Conservation (phyloP, 1,284 basidiomycete species). For the Paramarasmius palmivorus region DNA sequence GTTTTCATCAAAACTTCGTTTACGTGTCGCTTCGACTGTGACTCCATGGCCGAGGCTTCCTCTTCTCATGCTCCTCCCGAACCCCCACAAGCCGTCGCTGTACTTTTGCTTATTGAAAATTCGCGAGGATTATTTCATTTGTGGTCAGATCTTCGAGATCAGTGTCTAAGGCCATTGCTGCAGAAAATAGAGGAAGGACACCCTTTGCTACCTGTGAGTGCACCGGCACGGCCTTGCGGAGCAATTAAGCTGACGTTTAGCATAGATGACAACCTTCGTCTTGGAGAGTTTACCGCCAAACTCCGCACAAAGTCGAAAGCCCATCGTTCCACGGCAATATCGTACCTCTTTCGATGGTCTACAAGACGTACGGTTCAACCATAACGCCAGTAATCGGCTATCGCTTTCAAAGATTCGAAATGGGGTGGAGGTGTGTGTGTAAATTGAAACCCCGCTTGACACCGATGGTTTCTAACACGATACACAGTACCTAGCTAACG, state of each 20-base stretch:
- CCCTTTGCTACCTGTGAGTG: conserved; percentile 11
- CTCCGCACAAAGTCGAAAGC: background rate
- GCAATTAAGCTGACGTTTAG: background rate
- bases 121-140: conserved; percentile 46
- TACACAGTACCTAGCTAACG: conserved; percentile 38
- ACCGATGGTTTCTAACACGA: conserved; percentile 9
- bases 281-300: conserved; percentile 11
- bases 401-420: conserved; percentile 9
- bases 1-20: background rate
- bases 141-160: conserved; percentile 58
- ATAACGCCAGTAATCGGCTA: conserved; percentile 2
- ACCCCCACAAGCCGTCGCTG: conserved; percentile 42
- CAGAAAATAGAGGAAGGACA: conserved; percentile 30
- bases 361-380: conserved; percentile 7
- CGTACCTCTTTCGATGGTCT: conserved; percentile 4
- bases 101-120: conserved; percentile 64
- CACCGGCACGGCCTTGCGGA: background rate
- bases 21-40: background rate
- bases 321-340: conserved; percentile 10
- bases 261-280: conserved; percentile 8
- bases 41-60: conserved; percentile 11
- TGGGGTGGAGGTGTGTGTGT: conserved; percentile 5
- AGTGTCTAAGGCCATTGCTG: conserved; percentile 52
- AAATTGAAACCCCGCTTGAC: conserved; percentile 7
- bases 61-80: conserved; percentile 36